phyloP scores from a whole-genome alignment of 1,284 basidiomycete species.

The Malassezia pachydermatis region DNA sequence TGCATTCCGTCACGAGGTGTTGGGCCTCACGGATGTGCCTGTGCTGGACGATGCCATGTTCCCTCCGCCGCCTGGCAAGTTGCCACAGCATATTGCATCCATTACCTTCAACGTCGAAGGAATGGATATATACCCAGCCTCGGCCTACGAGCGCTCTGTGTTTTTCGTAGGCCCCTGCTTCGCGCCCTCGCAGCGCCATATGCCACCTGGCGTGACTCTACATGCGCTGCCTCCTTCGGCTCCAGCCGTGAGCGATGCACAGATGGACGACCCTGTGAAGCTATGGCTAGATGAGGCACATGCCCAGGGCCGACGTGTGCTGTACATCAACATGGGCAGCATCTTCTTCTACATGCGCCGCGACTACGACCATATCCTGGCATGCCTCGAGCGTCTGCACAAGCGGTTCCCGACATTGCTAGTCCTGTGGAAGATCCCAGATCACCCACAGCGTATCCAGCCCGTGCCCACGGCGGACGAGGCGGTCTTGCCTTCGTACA shows the following conservation, averaged over 20 bases:
- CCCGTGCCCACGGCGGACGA: conserved; percentile 19
- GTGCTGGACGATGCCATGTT: conserved; percentile 19
- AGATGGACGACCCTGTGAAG: conserved; percentile 10
- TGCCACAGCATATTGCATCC: conserved; percentile 16
- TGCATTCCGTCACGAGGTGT: conserved; percentile 12
- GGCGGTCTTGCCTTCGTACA: conserved; percentile 25
- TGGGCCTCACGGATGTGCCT: conserved; percentile 17
- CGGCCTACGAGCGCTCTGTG: conserved; percentile 12
- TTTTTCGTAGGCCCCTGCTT: conserved; percentile 25
- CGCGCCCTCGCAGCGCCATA: conserved; percentile 4
- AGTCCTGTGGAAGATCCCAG: conserved; percentile 28
- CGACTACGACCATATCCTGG: conserved; percentile 26
- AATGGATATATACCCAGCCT: conserved; percentile 16
- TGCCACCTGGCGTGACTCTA: no score
- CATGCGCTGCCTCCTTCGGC: not conserved
- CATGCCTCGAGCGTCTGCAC: conserved; percentile 23
- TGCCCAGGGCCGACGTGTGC: conserved; percentile 24
- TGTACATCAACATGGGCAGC: conserved; percentile 42
- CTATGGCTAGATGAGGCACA: conserved; percentile 27
- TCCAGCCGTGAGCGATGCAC: conserved; percentile 5
- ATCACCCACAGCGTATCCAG: conserved; percentile 14
- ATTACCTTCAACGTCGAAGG: conserved; percentile 22
- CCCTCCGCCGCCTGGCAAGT: conserved; percentile 19
- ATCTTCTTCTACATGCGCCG: conserved; percentile 31
- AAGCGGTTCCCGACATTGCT: conserved; percentile 20